Conservation (phyloP, 164 flowering plant species). For the Malania oleifera region DNA sequence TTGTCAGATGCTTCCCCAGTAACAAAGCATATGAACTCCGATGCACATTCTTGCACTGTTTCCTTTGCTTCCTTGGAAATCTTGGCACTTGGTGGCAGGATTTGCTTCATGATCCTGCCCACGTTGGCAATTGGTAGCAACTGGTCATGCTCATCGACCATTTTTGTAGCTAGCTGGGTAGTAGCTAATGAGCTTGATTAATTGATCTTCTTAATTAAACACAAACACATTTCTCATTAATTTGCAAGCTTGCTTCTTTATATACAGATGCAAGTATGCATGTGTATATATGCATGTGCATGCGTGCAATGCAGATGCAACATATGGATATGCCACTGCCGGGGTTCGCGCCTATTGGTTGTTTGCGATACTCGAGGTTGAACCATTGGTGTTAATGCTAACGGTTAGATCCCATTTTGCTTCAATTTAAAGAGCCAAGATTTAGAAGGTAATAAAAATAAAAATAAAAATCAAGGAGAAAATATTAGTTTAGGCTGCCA, state of each 20-base stretch:
- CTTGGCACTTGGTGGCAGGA: conserved; percentile 58
- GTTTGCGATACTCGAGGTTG: background rate
- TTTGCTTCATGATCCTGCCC: conserved; percentile 61
- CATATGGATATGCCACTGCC: background rate
- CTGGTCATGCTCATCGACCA: conserved; percentile 44
- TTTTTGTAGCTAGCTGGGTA: conserved; percentile 1
- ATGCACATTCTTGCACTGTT: conserved; percentile 74
- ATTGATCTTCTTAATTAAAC: conserved; percentile 8
- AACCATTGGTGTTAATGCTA: background rate
- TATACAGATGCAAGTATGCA: conserved; percentile 1
- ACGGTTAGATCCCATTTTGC: background rate
- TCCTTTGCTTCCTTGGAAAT: conserved; percentile 78
- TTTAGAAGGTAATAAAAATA: too few relatives aligned
- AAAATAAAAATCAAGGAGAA: too few relatives aligned
- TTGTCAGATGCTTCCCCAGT: conserved; percentile 74
- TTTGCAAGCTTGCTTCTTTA: conserved; percentile 7
- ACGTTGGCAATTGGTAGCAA: conserved; percentile 68
- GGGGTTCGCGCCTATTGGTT: background rate
- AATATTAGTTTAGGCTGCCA: too few relatives aligned
- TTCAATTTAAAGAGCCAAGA: background rate
- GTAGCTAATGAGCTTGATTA: background rate
- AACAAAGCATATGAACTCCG: conserved; percentile 78
- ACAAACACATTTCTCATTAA: conserved; percentile 11
- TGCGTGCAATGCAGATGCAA: background rate
- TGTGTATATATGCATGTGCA: conserved; percentile 1